phyloP scores from a whole-genome alignment of 306 rosid species.

The Quercus berberidifolia region DNA sequence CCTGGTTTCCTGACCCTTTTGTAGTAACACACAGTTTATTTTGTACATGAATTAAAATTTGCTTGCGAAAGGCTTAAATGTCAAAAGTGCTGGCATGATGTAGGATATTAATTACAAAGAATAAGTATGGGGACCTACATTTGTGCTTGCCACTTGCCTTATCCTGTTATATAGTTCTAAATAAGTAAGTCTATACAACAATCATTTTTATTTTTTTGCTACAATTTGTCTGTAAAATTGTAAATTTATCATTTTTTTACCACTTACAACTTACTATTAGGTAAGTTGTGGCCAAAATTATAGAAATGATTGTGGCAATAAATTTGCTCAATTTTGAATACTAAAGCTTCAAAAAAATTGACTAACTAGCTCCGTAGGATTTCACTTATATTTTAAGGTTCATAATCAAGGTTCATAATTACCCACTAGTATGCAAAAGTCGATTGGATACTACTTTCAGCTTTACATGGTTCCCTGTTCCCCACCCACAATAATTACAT shows the following conservation, averaged over 20 bases:
- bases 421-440: neutral
- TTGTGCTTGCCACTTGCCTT: neutral
- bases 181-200: too few species aligned
- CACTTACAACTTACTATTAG: rapidly evolving
- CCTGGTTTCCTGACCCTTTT: too few species aligned
- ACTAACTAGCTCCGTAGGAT: neutral
- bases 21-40: too few species aligned
- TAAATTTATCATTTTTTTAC: too few species aligned
- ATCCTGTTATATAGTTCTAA: neutral
- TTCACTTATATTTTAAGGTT: neutral
- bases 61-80: neutral
- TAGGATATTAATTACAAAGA: neutral
- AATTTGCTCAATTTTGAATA: neutral
- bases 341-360: neutral
- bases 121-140: neutral
- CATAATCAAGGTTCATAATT: neutral
- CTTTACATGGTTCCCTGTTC: neutral
- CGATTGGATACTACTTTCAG: neutral
- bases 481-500: neutral
- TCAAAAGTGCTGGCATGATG: neutral
- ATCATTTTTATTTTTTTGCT: too few species aligned
- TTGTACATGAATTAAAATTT: too few species aligned
- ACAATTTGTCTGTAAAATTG: too few species aligned
- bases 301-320: too few species aligned
- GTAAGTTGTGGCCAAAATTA: rapidly evolving